A percentile compares a stretch with the other conserved stretches of the same genome.
These are phyloP conservation scores for Hypomontagnella monticulosa DNA, from an alignment of 495 filamentous ascomycete genomes.

Conservation along the genomic window DNA sequence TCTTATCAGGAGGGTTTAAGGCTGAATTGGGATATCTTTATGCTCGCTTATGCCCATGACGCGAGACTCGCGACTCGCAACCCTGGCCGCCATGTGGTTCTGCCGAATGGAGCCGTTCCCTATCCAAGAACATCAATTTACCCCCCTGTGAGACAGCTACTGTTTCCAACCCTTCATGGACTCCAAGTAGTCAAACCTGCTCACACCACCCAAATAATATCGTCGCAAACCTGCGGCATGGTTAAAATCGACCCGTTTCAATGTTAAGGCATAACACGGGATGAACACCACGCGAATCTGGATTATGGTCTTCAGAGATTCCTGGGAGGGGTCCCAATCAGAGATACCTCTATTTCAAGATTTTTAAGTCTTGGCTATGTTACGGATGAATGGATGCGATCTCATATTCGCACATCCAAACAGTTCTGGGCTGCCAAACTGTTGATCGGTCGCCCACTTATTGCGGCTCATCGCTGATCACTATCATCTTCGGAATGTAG, in stretches of 20 bases:
- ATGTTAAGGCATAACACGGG: slow-evolving; percentile 6
- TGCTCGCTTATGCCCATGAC: slow-evolving; percentile 3
- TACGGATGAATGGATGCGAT: neutral
- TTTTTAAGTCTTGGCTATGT: too few species aligned
- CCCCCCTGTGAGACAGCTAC: slow-evolving; percentile 33
- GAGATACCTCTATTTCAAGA: too few species aligned
- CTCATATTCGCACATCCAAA: slow-evolving; percentile 9
- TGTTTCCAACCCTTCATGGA: slow-evolving; percentile 28
- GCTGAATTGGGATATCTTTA: neutral
- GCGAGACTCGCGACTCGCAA: neutral
- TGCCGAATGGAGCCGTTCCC: slow-evolving; percentile 13
- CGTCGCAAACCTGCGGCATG: slow-evolving; percentile 8
- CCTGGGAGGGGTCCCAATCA: neutral
- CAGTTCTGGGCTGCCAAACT: neutral
- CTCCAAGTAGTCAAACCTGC: slow-evolving; percentile 17
- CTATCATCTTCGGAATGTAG: slow-evolving; percentile 11
- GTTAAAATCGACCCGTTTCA: neutral
- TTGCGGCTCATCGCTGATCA: slow-evolving; percentile 27
- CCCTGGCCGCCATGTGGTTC: slow-evolving; percentile 7
- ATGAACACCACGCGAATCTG: neutral
- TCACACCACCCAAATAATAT: slow-evolving; percentile 21
- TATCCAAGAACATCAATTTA: slow-evolving; percentile 5
- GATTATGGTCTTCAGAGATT: neutral
- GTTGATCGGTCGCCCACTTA: slow-evolving; percentile 19
- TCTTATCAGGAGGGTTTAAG: too few species aligned